phyloP scores from a whole-genome alignment of 2,329 filamentous ascomycete species.

The Nothomitra cinnamomea region DNA sequence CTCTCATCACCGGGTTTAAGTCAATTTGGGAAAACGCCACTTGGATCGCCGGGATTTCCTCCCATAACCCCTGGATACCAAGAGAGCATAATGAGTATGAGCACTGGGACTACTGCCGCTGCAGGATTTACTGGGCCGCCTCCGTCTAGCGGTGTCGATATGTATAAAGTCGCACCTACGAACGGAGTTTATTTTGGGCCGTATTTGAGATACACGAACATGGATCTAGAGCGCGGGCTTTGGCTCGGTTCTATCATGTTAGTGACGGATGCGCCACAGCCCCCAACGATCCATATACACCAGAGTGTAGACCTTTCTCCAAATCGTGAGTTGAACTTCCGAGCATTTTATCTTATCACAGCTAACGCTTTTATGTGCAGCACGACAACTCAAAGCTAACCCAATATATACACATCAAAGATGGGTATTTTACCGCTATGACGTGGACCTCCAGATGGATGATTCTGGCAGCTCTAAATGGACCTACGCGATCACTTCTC shows the following conservation, averaged over 20 bases:
- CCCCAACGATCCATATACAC: slow-evolving; percentile 91
- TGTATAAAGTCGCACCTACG: slow-evolving; percentile 84
- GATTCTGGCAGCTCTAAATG: slow-evolving; percentile 63
- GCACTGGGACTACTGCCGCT: slow-evolving; percentile 55
- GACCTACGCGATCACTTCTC: slow-evolving; percentile 96
- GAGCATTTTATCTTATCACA: neutral
- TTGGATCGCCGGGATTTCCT: slow-evolving; percentile 51
- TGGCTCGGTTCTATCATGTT: slow-evolving; percentile 93
- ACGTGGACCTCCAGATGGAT: slow-evolving; percentile 77
- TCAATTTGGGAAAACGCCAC: slow-evolving; percentile 22
- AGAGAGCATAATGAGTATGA: slow-evolving; percentile 70
- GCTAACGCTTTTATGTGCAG: slow-evolving; percentile 4
- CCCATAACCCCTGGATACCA: slow-evolving; percentile 73
- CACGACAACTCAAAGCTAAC: slow-evolving; percentile 65
- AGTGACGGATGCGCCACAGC: slow-evolving; percentile 77
- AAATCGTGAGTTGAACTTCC: slow-evolving; percentile 35
- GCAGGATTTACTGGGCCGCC: slow-evolving; percentile 82
- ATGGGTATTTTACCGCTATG: slow-evolving; percentile 94
- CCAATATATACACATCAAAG: slow-evolving; percentile 78
- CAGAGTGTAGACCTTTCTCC: slow-evolving; percentile 79
- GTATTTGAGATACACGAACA: slow-evolving; percentile 89
- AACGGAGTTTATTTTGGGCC: slow-evolving; percentile 98
- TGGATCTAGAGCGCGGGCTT: slow-evolving; percentile 78
- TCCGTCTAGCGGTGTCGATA: slow-evolving; percentile 71
- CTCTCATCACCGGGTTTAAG: slow-evolving; percentile 51